A percentile compares a stretch with the other conserved stretches of the same genome.
These are phyloP conservation scores for Saturnispora gosingensis DNA, from an alignment of 805 yeast species.

Conservation along the genomic window DNA sequence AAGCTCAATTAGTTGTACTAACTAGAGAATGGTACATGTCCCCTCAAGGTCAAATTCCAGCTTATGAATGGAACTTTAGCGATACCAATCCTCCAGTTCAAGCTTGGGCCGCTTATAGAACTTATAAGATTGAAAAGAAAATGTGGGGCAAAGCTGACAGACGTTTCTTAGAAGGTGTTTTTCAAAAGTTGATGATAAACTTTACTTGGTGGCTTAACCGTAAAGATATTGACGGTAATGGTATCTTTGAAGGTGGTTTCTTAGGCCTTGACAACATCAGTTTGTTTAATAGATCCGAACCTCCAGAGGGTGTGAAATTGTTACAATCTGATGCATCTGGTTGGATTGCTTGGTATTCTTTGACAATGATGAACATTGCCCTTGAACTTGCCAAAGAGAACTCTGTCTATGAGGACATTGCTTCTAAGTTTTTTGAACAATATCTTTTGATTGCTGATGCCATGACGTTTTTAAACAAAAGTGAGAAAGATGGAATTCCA, in stretches of 20 bases:
- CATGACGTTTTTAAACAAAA: slow-evolving; percentile 56
- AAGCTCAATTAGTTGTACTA: slow-evolving; percentile 73
- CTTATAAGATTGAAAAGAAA: slow-evolving; percentile 78
- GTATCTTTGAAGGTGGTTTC: slow-evolving; percentile 91
- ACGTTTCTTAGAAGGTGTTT: slow-evolving; percentile 80
- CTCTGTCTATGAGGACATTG: slow-evolving; percentile 85
- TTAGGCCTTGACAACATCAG: slow-evolving; percentile 91
- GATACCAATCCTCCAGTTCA: slow-evolving; percentile 98
- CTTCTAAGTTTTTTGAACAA: slow-evolving; percentile 90
- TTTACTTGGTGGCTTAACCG: slow-evolving; percentile 98
- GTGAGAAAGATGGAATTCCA: slow-evolving; percentile 22
- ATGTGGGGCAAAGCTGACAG: slow-evolving; percentile 75
- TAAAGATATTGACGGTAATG: slow-evolving; percentile 77
- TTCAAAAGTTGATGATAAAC: slow-evolving; percentile 80
- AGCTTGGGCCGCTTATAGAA: slow-evolving; percentile 89
- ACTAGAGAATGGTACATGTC: slow-evolving; percentile 97
- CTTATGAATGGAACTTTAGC: slow-evolving; percentile 91
- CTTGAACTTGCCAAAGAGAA: slow-evolving; percentile 79
- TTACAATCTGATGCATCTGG: slow-evolving; percentile 96
- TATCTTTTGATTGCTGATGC: slow-evolving; percentile 88
- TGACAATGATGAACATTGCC: slow-evolving; percentile 89
- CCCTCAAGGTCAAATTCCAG: slow-evolving; percentile 96
- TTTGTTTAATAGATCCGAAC: slow-evolving; percentile 85
- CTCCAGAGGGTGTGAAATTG: slow-evolving; percentile 84
- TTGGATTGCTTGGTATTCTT: slow-evolving; percentile 91